Percentiles rank a stretch among this genome's conserved stretches.
phyloP scores from a whole-genome alignment of 2,329 filamentous ascomycete species.

The Xylaria sp. region DNA sequence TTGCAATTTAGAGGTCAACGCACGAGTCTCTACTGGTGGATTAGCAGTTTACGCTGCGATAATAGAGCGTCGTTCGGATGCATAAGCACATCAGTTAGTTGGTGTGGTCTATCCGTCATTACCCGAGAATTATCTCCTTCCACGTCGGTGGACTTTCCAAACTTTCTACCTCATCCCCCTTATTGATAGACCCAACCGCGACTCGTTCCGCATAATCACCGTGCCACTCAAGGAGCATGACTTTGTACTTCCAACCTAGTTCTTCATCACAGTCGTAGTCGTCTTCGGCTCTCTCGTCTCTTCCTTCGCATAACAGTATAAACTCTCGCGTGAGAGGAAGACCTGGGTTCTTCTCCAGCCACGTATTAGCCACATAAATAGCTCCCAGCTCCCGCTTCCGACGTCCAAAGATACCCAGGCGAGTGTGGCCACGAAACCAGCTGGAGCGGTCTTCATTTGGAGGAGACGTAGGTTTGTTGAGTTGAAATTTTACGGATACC shows the following conservation, averaged over 20 bases:
- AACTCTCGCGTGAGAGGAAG: conserved; percentile 17
- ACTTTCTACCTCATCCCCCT: conserved; percentile 24
- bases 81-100: background rate
- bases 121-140: conserved; percentile 30
- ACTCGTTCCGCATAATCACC: conserved; percentile 29
- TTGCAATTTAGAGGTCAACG: no score
- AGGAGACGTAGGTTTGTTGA: conserved; percentile 6
- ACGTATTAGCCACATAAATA: conserved; percentile 7
- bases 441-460: background rate
- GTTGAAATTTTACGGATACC: conserved; percentile 11
- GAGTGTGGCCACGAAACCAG: conserved; percentile 11
- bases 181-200: conserved; percentile 27
- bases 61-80: background rate
- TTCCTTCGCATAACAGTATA: conserved; percentile 24
- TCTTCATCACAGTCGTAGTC: conserved; percentile 14
- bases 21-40: background rate
- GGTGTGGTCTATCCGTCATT: background rate
- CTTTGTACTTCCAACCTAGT: conserved; percentile 28
- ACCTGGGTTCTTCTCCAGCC: conserved; percentile 7
- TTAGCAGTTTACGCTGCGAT: background rate
- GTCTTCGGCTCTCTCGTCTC: conserved; percentile 23
- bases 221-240: conserved; percentile 30
- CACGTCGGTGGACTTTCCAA: conserved; percentile 20
- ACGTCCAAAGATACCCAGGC: conserved; percentile 16
- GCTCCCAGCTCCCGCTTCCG: conserved; percentile 21